Evolutionary conservation across 208 protist species (phyloP).

Genomic region (Naegleria fowleri): DNA sequence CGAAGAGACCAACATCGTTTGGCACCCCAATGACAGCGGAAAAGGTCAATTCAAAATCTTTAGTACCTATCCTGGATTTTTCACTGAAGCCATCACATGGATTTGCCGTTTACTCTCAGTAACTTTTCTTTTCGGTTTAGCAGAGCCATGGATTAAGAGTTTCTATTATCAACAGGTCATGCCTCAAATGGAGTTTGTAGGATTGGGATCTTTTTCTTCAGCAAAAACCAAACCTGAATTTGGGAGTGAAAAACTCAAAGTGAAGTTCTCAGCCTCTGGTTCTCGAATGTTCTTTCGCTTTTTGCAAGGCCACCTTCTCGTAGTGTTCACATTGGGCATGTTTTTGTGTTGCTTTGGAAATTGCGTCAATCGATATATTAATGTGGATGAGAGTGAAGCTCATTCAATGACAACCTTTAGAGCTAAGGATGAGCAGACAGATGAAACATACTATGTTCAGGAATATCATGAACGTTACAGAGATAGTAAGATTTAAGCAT

Average conservation of each 20-base stretch:
- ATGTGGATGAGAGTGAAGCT: neutral
- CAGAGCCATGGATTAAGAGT: neutral
- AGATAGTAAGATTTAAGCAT: too few relatives aligned
- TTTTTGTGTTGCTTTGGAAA: neutral
- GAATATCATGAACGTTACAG: too few relatives aligned
- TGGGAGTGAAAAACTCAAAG: neutral
- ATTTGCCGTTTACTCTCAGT: neutral
- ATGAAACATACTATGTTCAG: too few relatives aligned
- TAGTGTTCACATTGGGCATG: neutral
- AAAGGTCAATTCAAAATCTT: neutral
- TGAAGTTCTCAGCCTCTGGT: neutral
- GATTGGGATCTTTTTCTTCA: neutral
- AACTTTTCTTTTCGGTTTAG: neutral
- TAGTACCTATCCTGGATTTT: neutral
- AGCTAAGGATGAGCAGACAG: neutral
- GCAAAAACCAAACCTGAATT: neutral
- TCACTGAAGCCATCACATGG: neutral
- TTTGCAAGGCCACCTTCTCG: neutral
- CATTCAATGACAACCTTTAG: neutral
- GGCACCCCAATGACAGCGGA: neutral
- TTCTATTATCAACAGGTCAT: neutral
- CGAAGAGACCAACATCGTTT: neutral
- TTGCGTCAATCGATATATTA: neutral
- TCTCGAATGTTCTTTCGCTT: neutral
- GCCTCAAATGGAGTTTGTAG: neutral